Conservation (phyloP, 2,329 filamentous ascomycete species). For the Gnomoniopsis smithogilvyi region DNA sequence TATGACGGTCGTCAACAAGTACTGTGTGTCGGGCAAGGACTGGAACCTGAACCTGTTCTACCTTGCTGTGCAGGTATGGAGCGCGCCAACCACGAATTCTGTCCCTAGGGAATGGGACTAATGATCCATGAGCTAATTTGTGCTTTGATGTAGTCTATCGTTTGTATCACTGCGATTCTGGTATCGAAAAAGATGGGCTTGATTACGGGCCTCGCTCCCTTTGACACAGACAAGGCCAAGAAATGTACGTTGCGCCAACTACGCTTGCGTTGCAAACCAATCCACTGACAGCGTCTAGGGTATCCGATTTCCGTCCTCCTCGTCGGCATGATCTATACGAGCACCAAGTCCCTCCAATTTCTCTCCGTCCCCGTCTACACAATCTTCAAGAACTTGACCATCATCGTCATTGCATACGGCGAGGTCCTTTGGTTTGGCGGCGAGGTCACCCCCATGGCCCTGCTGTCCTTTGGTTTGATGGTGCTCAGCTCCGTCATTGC, state of each 20-base stretch:
- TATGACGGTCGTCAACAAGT: conserved; percentile 99
- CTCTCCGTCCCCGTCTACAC: conserved; percentile 98
- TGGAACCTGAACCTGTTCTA: conserved; percentile 99
- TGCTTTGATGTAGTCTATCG: conserved; percentile 63
- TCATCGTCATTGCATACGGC: conserved; percentile 96
- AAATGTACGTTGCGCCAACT: conserved; percentile 64
- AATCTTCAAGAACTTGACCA: conserved; percentile 99
- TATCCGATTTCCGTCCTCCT: conserved; percentile 94
- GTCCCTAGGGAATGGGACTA: not conserved
- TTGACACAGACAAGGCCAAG: conserved; percentile 84
- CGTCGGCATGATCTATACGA: conserved; percentile 98
- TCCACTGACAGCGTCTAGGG: conserved; percentile 52
- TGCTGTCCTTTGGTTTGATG: conserved; percentile 96
- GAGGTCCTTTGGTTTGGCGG: conserved; percentile 98
- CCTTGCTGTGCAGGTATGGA: conserved; percentile 83
- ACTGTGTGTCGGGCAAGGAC: conserved; percentile 82
- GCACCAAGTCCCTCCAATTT: conserved; percentile 92
- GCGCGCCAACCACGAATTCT: not conserved
- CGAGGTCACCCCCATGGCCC: conserved; percentile 78
- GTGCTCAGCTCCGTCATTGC: conserved; percentile 91
- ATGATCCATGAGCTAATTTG: not conserved
- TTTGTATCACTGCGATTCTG: conserved; percentile 83
- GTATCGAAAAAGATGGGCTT: conserved; percentile 76
- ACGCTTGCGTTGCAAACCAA: not conserved
- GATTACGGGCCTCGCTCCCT: conserved; percentile 77